These are phyloP conservation scores for Cyanidiococcus yangmingshanensis DNA, from an alignment of 23 red algal genomes.

Conservation along the genomic window DNA sequence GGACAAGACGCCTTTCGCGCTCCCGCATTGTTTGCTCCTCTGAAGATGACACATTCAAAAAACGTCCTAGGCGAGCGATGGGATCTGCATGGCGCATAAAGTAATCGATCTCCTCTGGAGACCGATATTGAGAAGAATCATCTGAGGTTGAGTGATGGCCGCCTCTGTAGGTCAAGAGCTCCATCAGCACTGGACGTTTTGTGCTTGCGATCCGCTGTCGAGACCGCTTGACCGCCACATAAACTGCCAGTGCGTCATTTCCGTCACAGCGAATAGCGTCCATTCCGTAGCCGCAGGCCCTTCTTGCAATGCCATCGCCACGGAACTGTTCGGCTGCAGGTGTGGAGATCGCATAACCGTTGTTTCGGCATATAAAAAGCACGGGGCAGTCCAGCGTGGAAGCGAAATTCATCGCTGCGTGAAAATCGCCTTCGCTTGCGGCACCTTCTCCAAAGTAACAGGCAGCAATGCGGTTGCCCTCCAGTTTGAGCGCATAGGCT, in stretches of 20 bases:
- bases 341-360: conserved; percentile 69
- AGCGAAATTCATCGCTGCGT: conserved; percentile 53
- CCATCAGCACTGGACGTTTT: conserved; percentile 27
- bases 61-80: conserved; percentile 28
- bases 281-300: conserved; percentile 45
- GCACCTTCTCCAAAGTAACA: conserved; percentile 69
- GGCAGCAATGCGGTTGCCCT: conserved; percentile 26
- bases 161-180: conserved; percentile 45
- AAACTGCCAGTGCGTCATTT: conserved; percentile 40
- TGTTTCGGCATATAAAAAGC: conserved; percentile 58
- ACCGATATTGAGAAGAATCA: conserved; percentile 43
- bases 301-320: conserved; percentile 35
- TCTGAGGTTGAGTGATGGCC: conserved; percentile 40
- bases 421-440: conserved; percentile 56
- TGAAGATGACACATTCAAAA: not conserved
- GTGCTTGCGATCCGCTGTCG: conserved; percentile 1
- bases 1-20: conserved; percentile 16
- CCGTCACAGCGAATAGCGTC: conserved; percentile 51
- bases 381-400: conserved; percentile 35
- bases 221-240: conserved; percentile 25
- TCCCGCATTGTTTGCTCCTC: not conserved
- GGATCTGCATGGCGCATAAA: conserved; percentile 32
- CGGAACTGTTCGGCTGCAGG: conserved; percentile 46
- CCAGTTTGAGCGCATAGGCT: conserved; percentile 41
- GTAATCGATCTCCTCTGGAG: conserved; percentile 26